Conservation (phyloP, 2,329 filamentous ascomycete genomes). For the Hypoxylon sp. region DNA sequence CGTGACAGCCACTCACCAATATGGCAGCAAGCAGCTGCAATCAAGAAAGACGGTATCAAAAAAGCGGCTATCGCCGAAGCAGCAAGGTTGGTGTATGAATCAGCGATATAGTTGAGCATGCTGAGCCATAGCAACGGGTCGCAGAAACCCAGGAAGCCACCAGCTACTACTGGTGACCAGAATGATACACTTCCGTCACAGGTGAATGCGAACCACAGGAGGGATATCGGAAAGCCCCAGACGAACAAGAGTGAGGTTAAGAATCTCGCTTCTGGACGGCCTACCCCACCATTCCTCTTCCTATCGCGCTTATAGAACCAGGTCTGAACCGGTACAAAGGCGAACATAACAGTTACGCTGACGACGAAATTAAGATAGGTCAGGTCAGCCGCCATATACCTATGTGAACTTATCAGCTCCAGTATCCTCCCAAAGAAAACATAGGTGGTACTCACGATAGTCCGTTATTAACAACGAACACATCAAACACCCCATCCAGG, state of each 20-base stretch:
- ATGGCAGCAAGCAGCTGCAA: conserved; percentile 59
- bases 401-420: conserved; percentile 37
- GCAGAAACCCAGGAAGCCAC: conserved; percentile 58
- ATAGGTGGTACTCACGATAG: conserved; percentile 52
- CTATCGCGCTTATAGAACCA: conserved; percentile 59
- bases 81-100: conserved; percentile 60
- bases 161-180: conserved; percentile 60
- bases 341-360: conserved; percentile 59
- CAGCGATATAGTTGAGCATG: conserved; percentile 61
- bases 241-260: conserved; percentile 59
- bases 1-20: conserved; percentile 51
- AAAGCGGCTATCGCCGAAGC: conserved; percentile 60
- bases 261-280: conserved; percentile 60
- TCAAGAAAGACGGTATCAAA: conserved; percentile 60
- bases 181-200: conserved; percentile 57
- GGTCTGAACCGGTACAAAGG: conserved; percentile 60
- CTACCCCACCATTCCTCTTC: conserved; percentile 53
- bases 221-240: conserved; percentile 60
- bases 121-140: conserved; percentile 61
- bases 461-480: conserved; percentile 60
- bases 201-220: conserved; percentile 62
- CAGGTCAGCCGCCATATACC: conserved; percentile 57
- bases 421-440: neutral
- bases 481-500: conserved; percentile 60
- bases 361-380: conserved; percentile 62